Base-by-base conservation (phyloP, 805 yeast genomes). In the Pichia exigua region DNA sequence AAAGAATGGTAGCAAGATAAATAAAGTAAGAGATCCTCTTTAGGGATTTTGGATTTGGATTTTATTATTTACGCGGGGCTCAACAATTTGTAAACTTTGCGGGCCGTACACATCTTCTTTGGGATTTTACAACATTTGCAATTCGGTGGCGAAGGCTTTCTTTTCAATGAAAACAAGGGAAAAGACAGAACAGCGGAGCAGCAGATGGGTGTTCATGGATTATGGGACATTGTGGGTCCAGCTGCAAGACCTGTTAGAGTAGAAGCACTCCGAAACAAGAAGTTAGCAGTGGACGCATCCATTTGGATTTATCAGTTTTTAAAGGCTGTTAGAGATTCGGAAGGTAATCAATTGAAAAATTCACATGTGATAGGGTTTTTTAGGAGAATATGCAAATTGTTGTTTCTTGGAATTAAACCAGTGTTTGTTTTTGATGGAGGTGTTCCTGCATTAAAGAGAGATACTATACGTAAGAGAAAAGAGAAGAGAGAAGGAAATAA, bases 231-330 rank as follows among this genome's bases (percentile, higher is more conserved):
- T 12, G 73, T 92, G 2, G 95, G 89, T 7, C 95, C 97, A 0
- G 79, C 92, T 0, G 94, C 98, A 0, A 74, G 86, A 47, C 97
- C 99, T 0, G 96, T 94, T 2, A 76, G 92, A 49, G 74, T 94
- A 28, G 98, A 92, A 65, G 83, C 95, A 0, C 74, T 94, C 38
- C 78, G 86, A 22, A 82, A 90, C 52, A 85, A 84, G 63, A 73
- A 77, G 49, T 72, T 94, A 60, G 99, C 99, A 0, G 92, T 94
- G 9, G 99, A 94, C 73, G 99, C 99, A 1, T 92, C 98, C 2
- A 94, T 94, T 57, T 94, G 99, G 99, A 86, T 94, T 50, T 94
- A 94, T 64, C 99, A 94, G 66, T 94, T 94, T 63, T 72, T 94
- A 57, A 94, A 92, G 65, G 98, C 98, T 1, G 95, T 94, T 22